phyloP scores from a whole-genome alignment of 2,329 filamentous ascomycete genomes.

The Exophiala dermatitidis region DNA sequence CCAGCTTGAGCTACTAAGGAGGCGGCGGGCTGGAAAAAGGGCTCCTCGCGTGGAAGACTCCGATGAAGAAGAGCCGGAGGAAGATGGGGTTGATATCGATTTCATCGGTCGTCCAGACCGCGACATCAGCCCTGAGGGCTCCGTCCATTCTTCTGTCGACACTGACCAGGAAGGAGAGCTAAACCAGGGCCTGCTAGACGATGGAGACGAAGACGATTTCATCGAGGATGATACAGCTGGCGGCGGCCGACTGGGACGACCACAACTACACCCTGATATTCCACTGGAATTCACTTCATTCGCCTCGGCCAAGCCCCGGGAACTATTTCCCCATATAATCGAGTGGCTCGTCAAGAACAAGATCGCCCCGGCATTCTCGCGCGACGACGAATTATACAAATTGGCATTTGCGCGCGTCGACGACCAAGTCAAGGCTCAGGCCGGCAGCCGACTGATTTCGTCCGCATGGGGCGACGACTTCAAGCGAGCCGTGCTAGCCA shows the following conservation, averaged over 20 bases:
- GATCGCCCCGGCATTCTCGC: conserved; percentile 63
- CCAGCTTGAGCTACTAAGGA: conserved; percentile 39
- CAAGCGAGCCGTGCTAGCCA: conserved; percentile 55
- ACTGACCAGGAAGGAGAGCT: conserved; percentile 21
- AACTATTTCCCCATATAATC: conserved; percentile 65
- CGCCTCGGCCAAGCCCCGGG: conserved; percentile 59
- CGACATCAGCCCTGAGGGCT: neutral
- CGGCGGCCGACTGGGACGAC: conserved; percentile 48
- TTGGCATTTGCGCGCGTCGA: conserved; percentile 65
- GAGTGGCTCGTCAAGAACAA: conserved; percentile 79
- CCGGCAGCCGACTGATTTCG: conserved; percentile 64
- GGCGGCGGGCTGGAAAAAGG: conserved; percentile 38
- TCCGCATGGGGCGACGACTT: conserved; percentile 64
- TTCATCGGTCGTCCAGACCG: conserved; percentile 16
- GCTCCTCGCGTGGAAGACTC: conserved; percentile 29
- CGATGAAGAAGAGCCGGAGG: conserved; percentile 24
- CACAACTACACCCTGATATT: conserved; percentile 49
- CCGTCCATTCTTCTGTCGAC: conserved; percentile 9
- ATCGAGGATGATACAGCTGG: conserved; percentile 54
- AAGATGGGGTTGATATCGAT: conserved; percentile 19
- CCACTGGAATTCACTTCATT: conserved; percentile 64
- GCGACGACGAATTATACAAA: conserved; percentile 56
- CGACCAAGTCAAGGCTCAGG: conserved; percentile 61
- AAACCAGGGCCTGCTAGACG: conserved; percentile 8
- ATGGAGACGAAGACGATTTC: conserved; percentile 57